phyloP scores from a whole-genome alignment of 805 yeast genomes.

The Alloascoidea hylecoeti region DNA sequence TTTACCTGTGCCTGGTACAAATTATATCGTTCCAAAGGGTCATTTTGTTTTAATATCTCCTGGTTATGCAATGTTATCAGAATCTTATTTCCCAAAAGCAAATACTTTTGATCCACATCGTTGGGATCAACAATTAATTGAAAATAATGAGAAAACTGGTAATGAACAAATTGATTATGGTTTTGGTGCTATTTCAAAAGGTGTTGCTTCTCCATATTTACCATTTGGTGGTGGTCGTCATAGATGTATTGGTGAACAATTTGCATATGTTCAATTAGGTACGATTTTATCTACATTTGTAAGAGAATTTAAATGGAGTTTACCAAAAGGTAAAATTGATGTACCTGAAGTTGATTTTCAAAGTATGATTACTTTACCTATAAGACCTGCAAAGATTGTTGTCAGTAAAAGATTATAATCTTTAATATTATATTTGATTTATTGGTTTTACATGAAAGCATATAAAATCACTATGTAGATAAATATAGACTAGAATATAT shows the following conservation, averaged over 20 bases:
- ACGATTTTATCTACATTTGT: slow-evolving; percentile 55
- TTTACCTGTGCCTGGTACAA: slow-evolving; percentile 53
- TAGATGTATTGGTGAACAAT: slow-evolving; percentile 85
- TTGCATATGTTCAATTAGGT: slow-evolving; percentile 73
- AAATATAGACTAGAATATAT: too few relatives aligned
- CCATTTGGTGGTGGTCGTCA: slow-evolving; percentile 94
- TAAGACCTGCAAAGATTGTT: slow-evolving; percentile 27
- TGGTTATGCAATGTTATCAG: slow-evolving; percentile 62
- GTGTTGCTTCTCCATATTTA: slow-evolving; percentile 73
- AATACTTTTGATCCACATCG: slow-evolving; percentile 56
- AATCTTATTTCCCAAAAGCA: slow-evolving; percentile 57
- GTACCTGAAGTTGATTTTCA: slow-evolving; percentile 39
- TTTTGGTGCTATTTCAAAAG: slow-evolving; percentile 75
- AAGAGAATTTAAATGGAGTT: slow-evolving; percentile 51
- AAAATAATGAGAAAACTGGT: slow-evolving; percentile 5
- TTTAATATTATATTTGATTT: too few relatives aligned
- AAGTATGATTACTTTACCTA: slow-evolving; percentile 74
- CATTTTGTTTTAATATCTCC: slow-evolving; percentile 72
- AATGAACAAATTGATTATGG: slow-evolving; percentile 54
- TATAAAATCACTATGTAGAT: too few relatives aligned
- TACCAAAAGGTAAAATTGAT: slow-evolving; percentile 20
- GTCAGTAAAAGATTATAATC: neutral
- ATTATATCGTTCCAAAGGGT: slow-evolving; percentile 60
- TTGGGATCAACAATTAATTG: slow-evolving; percentile 47
- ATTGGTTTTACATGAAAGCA: too few relatives aligned